These are phyloP conservation scores for Viola odorata DNA, from an alignment of 345 rosid genomes.

Conservation along the genomic window DNA sequence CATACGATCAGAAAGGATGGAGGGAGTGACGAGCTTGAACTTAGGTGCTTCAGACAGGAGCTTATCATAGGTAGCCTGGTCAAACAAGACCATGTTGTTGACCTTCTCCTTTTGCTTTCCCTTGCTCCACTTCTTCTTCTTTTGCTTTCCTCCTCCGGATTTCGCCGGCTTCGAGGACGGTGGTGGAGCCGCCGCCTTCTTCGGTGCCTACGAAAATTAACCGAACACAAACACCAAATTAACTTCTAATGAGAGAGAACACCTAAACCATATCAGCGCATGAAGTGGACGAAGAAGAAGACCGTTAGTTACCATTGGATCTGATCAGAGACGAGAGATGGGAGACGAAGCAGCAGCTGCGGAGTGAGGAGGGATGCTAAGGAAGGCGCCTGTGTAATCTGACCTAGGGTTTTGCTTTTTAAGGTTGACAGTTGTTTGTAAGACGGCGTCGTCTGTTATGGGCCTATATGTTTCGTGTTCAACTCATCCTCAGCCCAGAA, in stretches of 20 bases:
- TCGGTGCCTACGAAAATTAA: constrained; percentile 33
- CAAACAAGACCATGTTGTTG: constrained; percentile 29
- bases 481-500: too few relatives aligned
- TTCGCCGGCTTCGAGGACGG: constrained; percentile 52
- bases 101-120: constrained; percentile 35
- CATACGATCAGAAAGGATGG: constrained; percentile 27
- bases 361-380: background rate
- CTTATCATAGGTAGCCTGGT: constrained; percentile 29
- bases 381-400: background rate
- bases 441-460: too few relatives aligned
- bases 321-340: background rate
- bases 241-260: background rate
- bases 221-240: too few relatives aligned
- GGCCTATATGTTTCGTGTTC: too few relatives aligned
- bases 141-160: constrained; percentile 52
- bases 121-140: constrained; percentile 45
- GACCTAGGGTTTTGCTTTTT: background rate
- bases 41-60: constrained; percentile 26
- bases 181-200: constrained; percentile 50
- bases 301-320: constrained; percentile 2
- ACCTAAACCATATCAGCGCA: background rate
- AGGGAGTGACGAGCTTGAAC: constrained; percentile 30
- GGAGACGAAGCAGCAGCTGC: background rate
- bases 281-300: background rate
- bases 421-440: too few relatives aligned